These are phyloP conservation scores for Paraconiothyrium brasiliense DNA, from an alignment of 2,329 filamentous ascomycete species.

Conservation along the genomic window DNA sequence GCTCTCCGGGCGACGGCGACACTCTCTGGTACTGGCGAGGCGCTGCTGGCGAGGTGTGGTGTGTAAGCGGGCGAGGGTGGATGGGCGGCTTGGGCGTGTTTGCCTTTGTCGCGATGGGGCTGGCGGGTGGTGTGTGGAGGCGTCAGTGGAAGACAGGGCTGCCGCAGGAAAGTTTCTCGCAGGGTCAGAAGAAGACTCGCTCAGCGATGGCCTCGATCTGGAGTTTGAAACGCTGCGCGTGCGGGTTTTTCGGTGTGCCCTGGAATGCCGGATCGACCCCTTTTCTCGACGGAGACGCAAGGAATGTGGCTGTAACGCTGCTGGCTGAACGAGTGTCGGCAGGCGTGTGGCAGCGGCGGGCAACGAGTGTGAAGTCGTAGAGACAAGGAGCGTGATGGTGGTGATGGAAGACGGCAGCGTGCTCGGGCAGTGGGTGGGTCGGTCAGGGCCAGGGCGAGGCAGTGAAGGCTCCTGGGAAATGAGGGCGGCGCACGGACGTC, in stretches of 20 bases:
- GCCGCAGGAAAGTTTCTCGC: slow-evolving; percentile 25
- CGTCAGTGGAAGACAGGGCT: slow-evolving; percentile 8
- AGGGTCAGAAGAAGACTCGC: slow-evolving; percentile 40
- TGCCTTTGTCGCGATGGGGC: slow-evolving; percentile 5
- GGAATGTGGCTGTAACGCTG: slow-evolving; percentile 35
- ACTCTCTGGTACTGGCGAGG: slow-evolving; percentile 19
- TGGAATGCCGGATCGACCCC: slow-evolving; percentile 49
- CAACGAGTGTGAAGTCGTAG: slow-evolving; percentile 41
- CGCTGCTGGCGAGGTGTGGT: slow-evolving; percentile 16
- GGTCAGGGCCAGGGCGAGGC: slow-evolving; percentile 5
- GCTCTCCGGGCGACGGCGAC: slow-evolving; percentile 19
- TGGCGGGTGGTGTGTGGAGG: slow-evolving; percentile 11
- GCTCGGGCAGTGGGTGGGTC: slow-evolving; percentile 20
- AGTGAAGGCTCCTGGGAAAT: slow-evolving; percentile 14
- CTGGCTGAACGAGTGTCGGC: slow-evolving; percentile 20
- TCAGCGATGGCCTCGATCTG: slow-evolving; percentile 45
- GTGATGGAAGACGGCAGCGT: slow-evolving; percentile 32
- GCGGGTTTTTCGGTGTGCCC: slow-evolving; percentile 38
- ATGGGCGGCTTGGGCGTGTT: slow-evolving; percentile 9
- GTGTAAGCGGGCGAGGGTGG: slow-evolving; percentile 17
- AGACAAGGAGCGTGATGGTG: slow-evolving; percentile 36
- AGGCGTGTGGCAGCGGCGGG: slow-evolving; percentile 14
- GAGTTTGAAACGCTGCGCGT: slow-evolving; percentile 50
- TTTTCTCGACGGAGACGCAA: slow-evolving; percentile 36
- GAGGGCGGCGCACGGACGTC: slow-evolving; percentile 12